Evolutionary conservation across 2,329 filamentous ascomycete species (phyloP).

Genomic region (Lasiodiplodia citricola): DNA sequence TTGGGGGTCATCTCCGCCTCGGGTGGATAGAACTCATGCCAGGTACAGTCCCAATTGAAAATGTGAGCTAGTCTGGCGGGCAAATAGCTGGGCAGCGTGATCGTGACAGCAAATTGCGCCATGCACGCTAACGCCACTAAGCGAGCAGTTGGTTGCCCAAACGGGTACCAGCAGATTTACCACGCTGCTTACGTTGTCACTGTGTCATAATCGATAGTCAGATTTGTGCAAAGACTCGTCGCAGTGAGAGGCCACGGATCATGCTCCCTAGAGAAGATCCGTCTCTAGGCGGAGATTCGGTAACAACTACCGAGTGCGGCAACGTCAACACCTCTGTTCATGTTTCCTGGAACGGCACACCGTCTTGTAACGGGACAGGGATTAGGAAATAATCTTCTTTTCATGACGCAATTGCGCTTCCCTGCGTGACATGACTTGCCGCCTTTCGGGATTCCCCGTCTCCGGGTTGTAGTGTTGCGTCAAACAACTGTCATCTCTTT

Average conservation of each 20-base stretch:
- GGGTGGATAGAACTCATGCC: neutral
- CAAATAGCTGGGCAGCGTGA: neutral
- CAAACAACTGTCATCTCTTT: slow-evolving; percentile 1
- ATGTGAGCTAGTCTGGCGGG: neutral
- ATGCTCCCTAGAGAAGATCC: too few species aligned
- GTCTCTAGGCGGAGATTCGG: too few species aligned
- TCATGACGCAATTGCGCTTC: too few species aligned
- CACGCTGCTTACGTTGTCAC: neutral
- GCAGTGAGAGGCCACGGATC: too few species aligned
- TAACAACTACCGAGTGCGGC: too few species aligned
- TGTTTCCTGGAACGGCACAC: neutral
- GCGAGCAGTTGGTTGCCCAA: neutral
- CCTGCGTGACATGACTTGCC: too few species aligned
- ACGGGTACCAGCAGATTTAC: neutral
- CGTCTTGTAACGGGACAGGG: neutral
- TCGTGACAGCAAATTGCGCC: slow-evolving; percentile 3
- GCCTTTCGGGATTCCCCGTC: neutral
- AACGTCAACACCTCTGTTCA: neutral
- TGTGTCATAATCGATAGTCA: neutral
- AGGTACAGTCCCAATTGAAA: neutral
- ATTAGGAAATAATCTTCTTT: neutral
- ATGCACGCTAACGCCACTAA: slow-evolving; percentile 2
- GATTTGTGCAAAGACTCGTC: neutral
- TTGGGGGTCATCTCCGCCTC: neutral
- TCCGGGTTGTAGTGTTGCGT: neutral